Conservation (phyloP, 805 yeast species). For the Teunomyces pallodes region DNA sequence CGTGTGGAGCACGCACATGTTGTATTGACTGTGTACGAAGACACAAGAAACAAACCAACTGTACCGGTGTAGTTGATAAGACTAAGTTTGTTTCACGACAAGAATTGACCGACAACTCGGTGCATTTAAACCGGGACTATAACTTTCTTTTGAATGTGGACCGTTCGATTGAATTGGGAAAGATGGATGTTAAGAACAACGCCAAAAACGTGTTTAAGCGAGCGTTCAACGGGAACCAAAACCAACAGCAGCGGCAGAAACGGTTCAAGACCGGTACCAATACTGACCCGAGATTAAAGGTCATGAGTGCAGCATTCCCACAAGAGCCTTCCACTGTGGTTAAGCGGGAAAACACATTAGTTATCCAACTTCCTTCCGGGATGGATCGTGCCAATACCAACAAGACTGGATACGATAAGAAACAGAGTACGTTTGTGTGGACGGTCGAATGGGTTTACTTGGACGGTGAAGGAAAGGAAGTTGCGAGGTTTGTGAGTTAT, state of each 20-base stretch:
- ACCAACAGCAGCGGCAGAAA: constrained; percentile 15
- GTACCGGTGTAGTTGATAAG: constrained; percentile 66
- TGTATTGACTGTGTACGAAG: constrained; percentile 64
- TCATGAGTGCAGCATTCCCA: constrained; percentile 22
- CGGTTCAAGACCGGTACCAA: constrained; percentile 18
- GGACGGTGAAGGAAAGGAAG: constrained; percentile 22
- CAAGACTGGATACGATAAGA: constrained; percentile 68
- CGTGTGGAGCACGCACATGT: constrained; percentile 67
- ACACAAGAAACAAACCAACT: constrained; percentile 62
- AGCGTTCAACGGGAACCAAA: constrained; percentile 10
- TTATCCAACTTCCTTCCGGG: constrained; percentile 63
- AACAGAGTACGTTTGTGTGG: constrained; percentile 65
- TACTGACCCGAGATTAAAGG: constrained; percentile 17
- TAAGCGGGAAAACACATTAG: constrained; percentile 63
- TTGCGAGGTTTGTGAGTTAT: constrained; percentile 40
- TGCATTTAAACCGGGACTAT: constrained; percentile 77
- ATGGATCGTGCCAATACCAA: constrained; percentile 67
- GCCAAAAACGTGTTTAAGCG: constrained; percentile 45
- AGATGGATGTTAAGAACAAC: constrained; percentile 43
- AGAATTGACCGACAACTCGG: constrained; percentile 37
- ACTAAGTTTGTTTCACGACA: constrained; percentile 53
- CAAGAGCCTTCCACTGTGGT: constrained; percentile 27
- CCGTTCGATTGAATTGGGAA: constrained; percentile 58
- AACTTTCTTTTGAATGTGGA: constrained; percentile 64
- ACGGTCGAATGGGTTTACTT: constrained; percentile 70